Base-by-base conservation (phyloP, 2,329 filamentous ascomycete species). In the Penicillium expansum region DNA sequence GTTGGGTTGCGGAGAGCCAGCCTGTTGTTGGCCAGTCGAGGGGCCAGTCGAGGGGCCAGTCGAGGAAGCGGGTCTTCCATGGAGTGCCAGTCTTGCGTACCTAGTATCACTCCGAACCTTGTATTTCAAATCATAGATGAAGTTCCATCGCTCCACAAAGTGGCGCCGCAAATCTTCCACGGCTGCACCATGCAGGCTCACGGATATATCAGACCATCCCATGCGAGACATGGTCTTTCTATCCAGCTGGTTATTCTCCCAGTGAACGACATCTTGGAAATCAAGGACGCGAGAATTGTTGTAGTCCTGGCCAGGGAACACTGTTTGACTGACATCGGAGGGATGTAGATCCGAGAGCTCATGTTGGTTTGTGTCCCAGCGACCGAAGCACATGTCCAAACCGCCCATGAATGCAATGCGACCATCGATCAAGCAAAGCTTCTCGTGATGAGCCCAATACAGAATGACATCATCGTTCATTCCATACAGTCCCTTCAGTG, bases 371-470 rank as follows among this genome's bases (percentile, higher is more conserved):
- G 90, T 95, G 67, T 96, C 92, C 84, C 90, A 96, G 69, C 92
- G 83, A 35, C 92, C 92, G 67, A 92, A 96, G 71, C 86, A 96
- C 67, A 96, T 80, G 74, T 96, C 92, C 1, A 96, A 78, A 20
- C 92, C 92, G 48, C 91, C 92, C 92, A 96, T 96, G 70, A 97
- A 96, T 2, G 88, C 91, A 55, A 87, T 79, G 10, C 81, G 80
- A n/a, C 87, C 85, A 71, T 97, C 92, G 16, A 97, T 77, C 2
- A 96, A 71, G 64, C 90, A 91, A 0, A 96, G 82, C 75, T 97
- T 97, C 76, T 97, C 92, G 66, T 96, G 92, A 67, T 96, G 92
- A 3, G 91, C 91, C 92, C 92, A 96, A 75, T 91, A 96, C 1
- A 96, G 77, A 11, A 96, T 88, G 1, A 92, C 85, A 63, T 89